These are phyloP conservation scores for Boechera retrofracta DNA, from an alignment of 345 rosid species.

Conservation along the genomic window DNA sequence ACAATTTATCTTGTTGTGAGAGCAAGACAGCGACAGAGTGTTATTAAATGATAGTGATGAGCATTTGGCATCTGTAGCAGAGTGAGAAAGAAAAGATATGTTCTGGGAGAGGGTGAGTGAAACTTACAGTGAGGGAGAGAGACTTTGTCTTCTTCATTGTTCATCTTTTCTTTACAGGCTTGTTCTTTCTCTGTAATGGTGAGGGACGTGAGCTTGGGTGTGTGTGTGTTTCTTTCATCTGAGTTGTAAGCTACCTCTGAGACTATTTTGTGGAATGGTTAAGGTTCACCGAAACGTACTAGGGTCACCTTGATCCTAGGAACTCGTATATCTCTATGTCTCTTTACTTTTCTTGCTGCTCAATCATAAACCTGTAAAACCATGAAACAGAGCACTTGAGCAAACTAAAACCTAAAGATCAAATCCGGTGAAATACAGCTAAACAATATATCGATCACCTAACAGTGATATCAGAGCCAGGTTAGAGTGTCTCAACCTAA, in stretches of 20 bases:
- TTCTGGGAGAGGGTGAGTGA: no score
- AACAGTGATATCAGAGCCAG: constrained; percentile 1
- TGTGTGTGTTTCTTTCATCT: neutral
- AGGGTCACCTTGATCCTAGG: neutral
- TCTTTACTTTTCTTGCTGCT: neutral
- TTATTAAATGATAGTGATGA: no score
- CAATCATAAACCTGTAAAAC: neutral
- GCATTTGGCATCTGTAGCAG: no score
- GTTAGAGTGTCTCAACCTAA: neutral
- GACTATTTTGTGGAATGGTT: neutral
- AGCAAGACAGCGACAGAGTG: no score
- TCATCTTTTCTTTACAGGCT: neutral
- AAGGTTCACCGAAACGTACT: neutral
- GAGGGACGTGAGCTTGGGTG: neutral
- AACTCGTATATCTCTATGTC: neutral
- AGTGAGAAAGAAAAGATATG: no score
- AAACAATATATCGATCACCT: neutral
- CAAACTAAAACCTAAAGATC: neutral
- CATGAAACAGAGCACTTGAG: neutral
- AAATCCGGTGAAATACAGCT: fast-evolving
- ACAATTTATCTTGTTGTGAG: no score
- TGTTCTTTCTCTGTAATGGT: neutral
- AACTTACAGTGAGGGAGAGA: no score
- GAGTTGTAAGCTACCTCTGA: neutral
- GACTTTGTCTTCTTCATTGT: neutral